Conservation (phyloP, 257 asterid species). For the Solanum peruvianum region DNA sequence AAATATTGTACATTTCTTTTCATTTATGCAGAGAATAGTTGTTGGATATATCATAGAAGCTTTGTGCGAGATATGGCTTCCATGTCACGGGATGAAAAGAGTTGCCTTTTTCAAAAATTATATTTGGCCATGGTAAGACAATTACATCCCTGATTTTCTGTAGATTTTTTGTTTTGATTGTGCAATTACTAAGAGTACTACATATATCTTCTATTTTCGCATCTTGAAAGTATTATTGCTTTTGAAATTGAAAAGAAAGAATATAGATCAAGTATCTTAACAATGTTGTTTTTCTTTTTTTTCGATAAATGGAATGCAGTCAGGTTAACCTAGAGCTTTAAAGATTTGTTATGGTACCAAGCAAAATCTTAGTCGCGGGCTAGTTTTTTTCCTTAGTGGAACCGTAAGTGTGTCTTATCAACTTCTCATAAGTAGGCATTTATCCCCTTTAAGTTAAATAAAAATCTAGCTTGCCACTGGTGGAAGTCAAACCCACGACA, state of each 20-base stretch:
- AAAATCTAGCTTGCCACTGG: background rate
- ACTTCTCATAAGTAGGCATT: background rate
- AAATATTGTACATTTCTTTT: background rate
- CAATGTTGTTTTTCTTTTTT: too few relatives aligned
- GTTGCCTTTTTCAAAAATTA: conserved; percentile 20
- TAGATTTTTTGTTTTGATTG: background rate
- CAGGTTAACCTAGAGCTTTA: too few relatives aligned
- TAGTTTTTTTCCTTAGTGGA: background rate
- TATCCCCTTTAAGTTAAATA: background rate
- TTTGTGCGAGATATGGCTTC: conserved; percentile 75
- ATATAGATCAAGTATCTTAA: too few relatives aligned
- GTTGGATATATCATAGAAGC: conserved; percentile 63
- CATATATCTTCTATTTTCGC: background rate
- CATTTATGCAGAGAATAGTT: conserved; percentile 55
- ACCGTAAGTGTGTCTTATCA: too few relatives aligned
- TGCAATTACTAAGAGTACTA: background rate
- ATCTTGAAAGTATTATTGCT: background rate
- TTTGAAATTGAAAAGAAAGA: too few relatives aligned
- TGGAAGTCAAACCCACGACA: background rate
- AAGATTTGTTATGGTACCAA: too few relatives aligned
- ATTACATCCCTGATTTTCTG: background rate
- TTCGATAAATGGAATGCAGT: too few relatives aligned
- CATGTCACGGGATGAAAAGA: conserved; percentile 30
- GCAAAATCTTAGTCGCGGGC: too few relatives aligned
- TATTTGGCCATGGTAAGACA: conserved; percentile 61